Percentiles rank a stretch among this genome's conserved stretches.
These are phyloP conservation scores for Coniochaeta sp. DNA, from an alignment of 2,329 filamentous ascomycete genomes.

Conservation along the genomic window DNA sequence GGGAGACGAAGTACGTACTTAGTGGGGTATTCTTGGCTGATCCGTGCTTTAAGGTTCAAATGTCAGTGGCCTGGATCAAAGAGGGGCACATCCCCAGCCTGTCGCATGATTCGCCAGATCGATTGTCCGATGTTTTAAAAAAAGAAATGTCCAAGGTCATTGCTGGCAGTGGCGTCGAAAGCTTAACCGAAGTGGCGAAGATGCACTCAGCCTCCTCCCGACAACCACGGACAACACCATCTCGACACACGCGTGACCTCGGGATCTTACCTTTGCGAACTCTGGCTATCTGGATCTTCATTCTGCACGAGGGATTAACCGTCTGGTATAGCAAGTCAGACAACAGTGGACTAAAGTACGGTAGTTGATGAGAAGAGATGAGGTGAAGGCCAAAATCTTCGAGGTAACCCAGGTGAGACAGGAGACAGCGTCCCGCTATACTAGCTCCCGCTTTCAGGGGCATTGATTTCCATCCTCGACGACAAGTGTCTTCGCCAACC, in stretches of 20 bases:
- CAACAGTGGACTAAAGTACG: too few relatives aligned
- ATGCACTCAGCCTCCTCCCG: not conserved
- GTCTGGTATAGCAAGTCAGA: too few relatives aligned
- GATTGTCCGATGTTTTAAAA: not conserved
- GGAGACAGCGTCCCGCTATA: not conserved
- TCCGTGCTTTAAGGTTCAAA: not conserved
- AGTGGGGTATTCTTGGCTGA: not conserved
- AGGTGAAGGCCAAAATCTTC: too few relatives aligned
- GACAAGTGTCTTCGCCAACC: not conserved
- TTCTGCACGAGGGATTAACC: not conserved
- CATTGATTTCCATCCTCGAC: not conserved
- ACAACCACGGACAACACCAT: not conserved
- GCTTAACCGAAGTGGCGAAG: not conserved
- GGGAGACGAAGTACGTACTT: not conserved
- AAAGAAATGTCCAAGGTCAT: not conserved
- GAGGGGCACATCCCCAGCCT: not conserved
- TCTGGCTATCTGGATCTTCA: not conserved
- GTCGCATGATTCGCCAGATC: not conserved
- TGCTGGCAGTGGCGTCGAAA: not conserved
- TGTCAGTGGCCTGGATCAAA: not conserved
- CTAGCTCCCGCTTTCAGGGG: not conserved
- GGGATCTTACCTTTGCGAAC: not conserved
- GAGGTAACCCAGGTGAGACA: not conserved
- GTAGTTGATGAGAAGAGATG: too few relatives aligned
- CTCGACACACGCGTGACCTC: not conserved